A percentile compares a stretch with the other conserved stretches of the same genome.
phyloP scores from a whole-genome alignment of 768 basidiomycete genomes.

The Suillus plorans region DNA sequence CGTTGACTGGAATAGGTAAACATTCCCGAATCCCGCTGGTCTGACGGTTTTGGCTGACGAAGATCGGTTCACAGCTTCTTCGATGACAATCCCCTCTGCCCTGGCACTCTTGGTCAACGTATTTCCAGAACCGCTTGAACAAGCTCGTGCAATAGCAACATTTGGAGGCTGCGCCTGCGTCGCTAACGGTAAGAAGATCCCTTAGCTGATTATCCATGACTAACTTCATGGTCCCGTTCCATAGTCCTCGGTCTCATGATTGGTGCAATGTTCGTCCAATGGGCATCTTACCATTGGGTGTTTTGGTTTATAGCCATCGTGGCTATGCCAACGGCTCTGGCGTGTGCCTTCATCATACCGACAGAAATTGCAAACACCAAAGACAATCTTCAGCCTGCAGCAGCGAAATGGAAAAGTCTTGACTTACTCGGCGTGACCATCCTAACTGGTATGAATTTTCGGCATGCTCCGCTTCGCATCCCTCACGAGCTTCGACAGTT shows the following conservation, averaged over 20 bases:
- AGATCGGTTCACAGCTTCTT: slow-evolving; percentile 34
- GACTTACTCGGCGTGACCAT: slow-evolving; percentile 40
- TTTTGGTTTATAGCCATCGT: slow-evolving; percentile 49
- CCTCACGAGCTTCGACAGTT: slow-evolving; percentile 11
- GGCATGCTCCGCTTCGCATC: neutral
- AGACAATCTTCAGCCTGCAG: neutral
- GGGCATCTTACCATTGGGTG: slow-evolving; percentile 47
- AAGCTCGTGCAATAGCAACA: slow-evolving; percentile 46
- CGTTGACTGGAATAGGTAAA: slow-evolving; percentile 47
- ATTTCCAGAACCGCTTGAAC: slow-evolving; percentile 46
- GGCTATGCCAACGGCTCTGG: slow-evolving; percentile 30
- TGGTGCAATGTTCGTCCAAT: slow-evolving; percentile 43
- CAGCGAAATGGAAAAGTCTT: slow-evolving; percentile 30
- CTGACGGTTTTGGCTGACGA: slow-evolving; percentile 6
- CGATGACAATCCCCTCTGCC: slow-evolving; percentile 52
- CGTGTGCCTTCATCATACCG: slow-evolving; percentile 37
- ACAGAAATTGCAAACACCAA: slow-evolving; percentile 11
- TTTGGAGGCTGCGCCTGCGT: slow-evolving; percentile 47
- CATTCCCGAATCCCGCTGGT: neutral
- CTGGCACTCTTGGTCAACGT: slow-evolving; percentile 49
- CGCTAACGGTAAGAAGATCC: slow-evolving; percentile 39
- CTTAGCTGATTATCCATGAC: neutral
- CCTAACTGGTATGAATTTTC: slow-evolving; percentile 32
- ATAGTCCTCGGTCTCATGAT: slow-evolving; percentile 44
- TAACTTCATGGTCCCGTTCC: neutral